Percentiles rank a stretch among this genome's conserved stretches.
These are phyloP conservation scores for Codiaeum variegatum DNA, from an alignment of 441 rosid genomes.

Conservation along the genomic window DNA sequence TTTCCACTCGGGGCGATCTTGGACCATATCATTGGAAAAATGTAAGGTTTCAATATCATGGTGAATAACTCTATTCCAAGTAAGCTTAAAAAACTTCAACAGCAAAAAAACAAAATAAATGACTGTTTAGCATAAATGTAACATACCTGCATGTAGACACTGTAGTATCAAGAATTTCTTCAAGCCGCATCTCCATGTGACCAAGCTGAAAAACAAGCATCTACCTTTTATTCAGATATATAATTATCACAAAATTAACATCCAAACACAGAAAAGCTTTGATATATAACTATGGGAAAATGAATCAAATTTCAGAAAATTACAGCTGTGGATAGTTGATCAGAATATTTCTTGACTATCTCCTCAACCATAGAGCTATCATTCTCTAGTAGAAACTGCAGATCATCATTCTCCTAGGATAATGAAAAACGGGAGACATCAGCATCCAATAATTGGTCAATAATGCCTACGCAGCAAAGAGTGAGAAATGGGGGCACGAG, in stretches of 20 bases:
- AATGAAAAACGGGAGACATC: not conserved
- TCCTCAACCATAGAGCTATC: slow-evolving; percentile 36
- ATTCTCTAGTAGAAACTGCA: slow-evolving; percentile 42
- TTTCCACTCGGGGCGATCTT: too few relatives aligned
- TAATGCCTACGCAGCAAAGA: not conserved
- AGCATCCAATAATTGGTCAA: slow-evolving; percentile 7
- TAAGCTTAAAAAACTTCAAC: too few relatives aligned
- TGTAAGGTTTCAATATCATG: too few relatives aligned
- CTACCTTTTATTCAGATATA: slow-evolving; percentile 15
- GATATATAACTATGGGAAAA: not conserved
- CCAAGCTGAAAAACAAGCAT: slow-evolving; percentile 32
- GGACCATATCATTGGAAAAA: too few relatives aligned
- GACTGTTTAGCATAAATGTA: not conserved
- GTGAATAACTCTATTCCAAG: too few relatives aligned
- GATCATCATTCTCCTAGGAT: slow-evolving; percentile 42
- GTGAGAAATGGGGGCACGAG: not conserved
- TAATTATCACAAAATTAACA: not conserved
- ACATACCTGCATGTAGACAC: slow-evolving; percentile 49
- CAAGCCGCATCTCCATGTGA: slow-evolving; percentile 53
- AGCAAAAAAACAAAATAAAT: not conserved
- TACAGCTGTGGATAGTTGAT: slow-evolving; percentile 38
- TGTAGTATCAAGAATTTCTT: slow-evolving; percentile 43
- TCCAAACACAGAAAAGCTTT: not conserved
- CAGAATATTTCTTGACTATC: slow-evolving; percentile 44
- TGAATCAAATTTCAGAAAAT: slow-evolving; percentile 22